A percentile compares a stretch with the other conserved stretches of the same genome.
Evolutionary conservation across 2,329 filamentous ascomycete species (phyloP).

Genomic region (Trichoderma endophyticum): DNA sequence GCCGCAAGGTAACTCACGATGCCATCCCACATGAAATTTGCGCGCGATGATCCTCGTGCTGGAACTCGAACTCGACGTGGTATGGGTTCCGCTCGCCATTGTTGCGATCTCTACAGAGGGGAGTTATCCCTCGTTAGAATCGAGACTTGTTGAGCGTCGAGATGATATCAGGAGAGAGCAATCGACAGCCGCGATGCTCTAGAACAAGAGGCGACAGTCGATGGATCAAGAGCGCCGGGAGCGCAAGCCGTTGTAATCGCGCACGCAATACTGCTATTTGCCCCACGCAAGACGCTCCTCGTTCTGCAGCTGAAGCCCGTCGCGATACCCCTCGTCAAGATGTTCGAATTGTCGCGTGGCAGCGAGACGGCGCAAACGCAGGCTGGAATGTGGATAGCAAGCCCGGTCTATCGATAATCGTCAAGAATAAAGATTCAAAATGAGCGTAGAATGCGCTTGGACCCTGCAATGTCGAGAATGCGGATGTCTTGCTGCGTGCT

Average conservation of each 20-base stretch:
- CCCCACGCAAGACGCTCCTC: neutral
- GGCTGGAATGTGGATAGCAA: constrained; percentile 9
- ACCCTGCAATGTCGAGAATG: constrained; percentile 17
- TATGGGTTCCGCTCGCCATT: constrained; percentile 26
- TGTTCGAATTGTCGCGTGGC: neutral
- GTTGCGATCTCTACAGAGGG: neutral
- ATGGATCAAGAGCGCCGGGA: constrained; percentile 19
- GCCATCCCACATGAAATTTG: constrained; percentile 48
- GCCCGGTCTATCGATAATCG: neutral
- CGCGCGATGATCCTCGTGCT: constrained; percentile 28
- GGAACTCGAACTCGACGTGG: constrained; percentile 18
- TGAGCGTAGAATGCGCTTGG: constrained; percentile 2
- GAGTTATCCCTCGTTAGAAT: constrained; percentile 19
- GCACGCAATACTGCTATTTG: neutral
- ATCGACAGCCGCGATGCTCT: constrained; percentile 21
- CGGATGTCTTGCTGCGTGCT: constrained; percentile 13
- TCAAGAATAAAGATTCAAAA: neutral
- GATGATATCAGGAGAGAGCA: neutral
- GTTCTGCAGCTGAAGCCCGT: neutral
- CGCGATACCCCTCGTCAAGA: neutral
- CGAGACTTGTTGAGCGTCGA: neutral
- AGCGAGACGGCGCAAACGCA: neutral
- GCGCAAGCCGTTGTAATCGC: constrained; percentile 5
- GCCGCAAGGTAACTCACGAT: constrained; percentile 39
- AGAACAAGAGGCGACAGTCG: constrained; percentile 25